Evolutionary conservation across 2,329 filamentous ascomycete species (phyloP).

Genomic region (Verticillium tricorpus): DNA sequence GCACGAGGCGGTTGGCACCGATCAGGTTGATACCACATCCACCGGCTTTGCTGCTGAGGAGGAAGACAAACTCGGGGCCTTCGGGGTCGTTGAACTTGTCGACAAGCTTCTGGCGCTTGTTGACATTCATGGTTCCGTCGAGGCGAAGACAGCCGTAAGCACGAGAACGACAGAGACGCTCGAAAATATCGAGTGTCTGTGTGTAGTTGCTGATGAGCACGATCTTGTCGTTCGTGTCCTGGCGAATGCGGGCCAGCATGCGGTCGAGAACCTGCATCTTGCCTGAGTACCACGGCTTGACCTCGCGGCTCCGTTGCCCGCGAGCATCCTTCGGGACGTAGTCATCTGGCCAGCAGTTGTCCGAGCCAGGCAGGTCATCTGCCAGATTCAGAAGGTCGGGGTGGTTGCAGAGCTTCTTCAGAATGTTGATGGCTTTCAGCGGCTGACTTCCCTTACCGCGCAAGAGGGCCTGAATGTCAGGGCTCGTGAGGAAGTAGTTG

Average conservation of each 20-base stretch:
- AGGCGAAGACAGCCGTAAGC: slow-evolving; percentile 83
- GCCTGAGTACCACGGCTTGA: slow-evolving; percentile 94
- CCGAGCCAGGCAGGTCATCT: slow-evolving; percentile 81
- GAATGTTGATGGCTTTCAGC: slow-evolving; percentile 89
- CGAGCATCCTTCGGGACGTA: slow-evolving; percentile 84
- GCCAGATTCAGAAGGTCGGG: slow-evolving; percentile 84
- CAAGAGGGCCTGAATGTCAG: slow-evolving; percentile 87
- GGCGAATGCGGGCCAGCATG: slow-evolving; percentile 92
- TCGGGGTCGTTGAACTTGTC: slow-evolving; percentile 96
- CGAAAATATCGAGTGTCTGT: slow-evolving; percentile 90
- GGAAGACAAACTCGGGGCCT: slow-evolving; percentile 85
- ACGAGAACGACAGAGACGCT: slow-evolving; percentile 79
- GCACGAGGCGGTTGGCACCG: slow-evolving; percentile 86
- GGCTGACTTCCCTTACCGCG: slow-evolving; percentile 94
- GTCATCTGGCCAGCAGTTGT: slow-evolving; percentile 75
- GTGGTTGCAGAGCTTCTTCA: slow-evolving; percentile 99
- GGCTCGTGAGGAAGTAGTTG: slow-evolving; percentile 95
- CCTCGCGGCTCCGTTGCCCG: slow-evolving; percentile 78
- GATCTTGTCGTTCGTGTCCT: slow-evolving; percentile 98
- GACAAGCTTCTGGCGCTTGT: slow-evolving; percentile 93
- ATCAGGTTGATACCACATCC: slow-evolving; percentile 96
- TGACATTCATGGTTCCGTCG: slow-evolving; percentile 96
- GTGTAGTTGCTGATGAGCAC: slow-evolving; percentile 99
- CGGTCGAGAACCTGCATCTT: slow-evolving; percentile 98
- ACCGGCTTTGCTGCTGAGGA: slow-evolving; percentile 95